Evolutionary conservation across 306 rosid genomes (phyloP), one percentile per base, ranked within the genome.

Genomic region (Alnus glutinosa): DNA sequence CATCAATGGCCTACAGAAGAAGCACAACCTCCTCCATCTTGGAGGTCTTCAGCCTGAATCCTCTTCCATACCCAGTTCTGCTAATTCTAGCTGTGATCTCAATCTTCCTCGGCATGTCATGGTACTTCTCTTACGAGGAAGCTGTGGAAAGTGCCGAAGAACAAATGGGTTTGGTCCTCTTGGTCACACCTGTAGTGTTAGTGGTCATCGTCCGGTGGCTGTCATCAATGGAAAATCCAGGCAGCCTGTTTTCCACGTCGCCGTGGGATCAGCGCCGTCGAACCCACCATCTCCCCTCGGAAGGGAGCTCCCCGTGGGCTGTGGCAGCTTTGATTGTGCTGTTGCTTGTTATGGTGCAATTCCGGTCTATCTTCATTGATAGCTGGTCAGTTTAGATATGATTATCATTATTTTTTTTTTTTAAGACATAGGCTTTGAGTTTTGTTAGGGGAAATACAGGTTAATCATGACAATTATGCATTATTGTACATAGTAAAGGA

Each of bases 251-350:
- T 55, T 42, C 85, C 58, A 73, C 74, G 49, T 83, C 86, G 2
- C 85, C 91, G 1, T 86, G 88, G 93, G 96, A 88, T 3, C 88
- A 68, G 8, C 82, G 88, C 69, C 80, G 86, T 44, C 73, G 82
- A 63, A 92, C 92, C 47, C 71, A 90, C 73, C 52, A 82, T 42
- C 16, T 4, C 2, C 80, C 92, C 9, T 83, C 97, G 4, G 98
- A 92, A 76, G 98, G 98, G 0, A 86, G 90, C 81, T 95, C 97
- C 1, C 98, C 98, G 0, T 95, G 98, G 98, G 96, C 90, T 49
- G 98, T 95, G 62, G 98, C 98, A 57, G 98, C 94, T 82, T 37
- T 89, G 75, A 95, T 92, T 55, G 86, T 91, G 39, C 37, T 95
- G 39, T 9, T 95, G 86, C 90, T 95, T 4, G 87, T 92, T 36